These are phyloP conservation scores for Brettanomyces sp. DNA, from an alignment of 805 yeast genomes.

Conservation along the genomic window DNA sequence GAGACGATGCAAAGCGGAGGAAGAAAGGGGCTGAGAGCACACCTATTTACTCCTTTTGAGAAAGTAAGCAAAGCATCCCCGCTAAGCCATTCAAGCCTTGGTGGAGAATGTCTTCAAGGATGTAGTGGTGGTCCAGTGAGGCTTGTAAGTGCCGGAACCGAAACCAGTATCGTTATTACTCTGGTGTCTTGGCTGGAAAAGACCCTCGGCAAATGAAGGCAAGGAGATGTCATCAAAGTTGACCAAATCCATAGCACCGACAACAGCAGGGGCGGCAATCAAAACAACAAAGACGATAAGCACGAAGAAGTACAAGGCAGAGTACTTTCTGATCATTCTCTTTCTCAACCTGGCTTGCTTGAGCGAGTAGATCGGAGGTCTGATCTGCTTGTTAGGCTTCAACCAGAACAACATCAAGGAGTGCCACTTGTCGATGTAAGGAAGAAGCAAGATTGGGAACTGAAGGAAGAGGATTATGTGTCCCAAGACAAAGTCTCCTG, in stretches of 20 bases:
- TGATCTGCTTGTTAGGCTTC: slow-evolving; percentile 90
- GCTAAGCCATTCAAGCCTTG: slow-evolving; percentile 20
- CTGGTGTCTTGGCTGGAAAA: slow-evolving; percentile 84
- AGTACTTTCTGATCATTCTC: slow-evolving; percentile 95
- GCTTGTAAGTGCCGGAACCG: slow-evolving; percentile 28
- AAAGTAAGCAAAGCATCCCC: background rate
- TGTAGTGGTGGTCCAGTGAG: slow-evolving; percentile 38
- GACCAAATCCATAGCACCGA: slow-evolving; percentile 36
- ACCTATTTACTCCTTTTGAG: too few relatives aligned
- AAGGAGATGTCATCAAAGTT: slow-evolving; percentile 26
- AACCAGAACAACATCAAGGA: slow-evolving; percentile 98
- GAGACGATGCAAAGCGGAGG: too few relatives aligned
- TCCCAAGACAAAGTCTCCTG: slow-evolving; percentile 93
- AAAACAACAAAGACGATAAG: slow-evolving; percentile 63
- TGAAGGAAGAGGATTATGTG: slow-evolving; percentile 82
- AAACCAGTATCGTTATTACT: slow-evolving; percentile 77
- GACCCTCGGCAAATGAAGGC: slow-evolving; percentile 40
- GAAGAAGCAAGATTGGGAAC: slow-evolving; percentile 77
- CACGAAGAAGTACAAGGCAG: slow-evolving; percentile 66
- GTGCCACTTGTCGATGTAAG: slow-evolving; percentile 93
- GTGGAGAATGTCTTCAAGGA: slow-evolving; percentile 39
- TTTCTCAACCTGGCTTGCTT: slow-evolving; percentile 93
- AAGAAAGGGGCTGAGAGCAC: too few relatives aligned
- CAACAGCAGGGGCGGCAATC: slow-evolving; percentile 90
- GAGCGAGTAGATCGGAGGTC: slow-evolving; percentile 95